Percentiles rank a stretch among this genome's conserved stretches.
phyloP scores from a whole-genome alignment of 2,329 filamentous ascomycete species.

The Alternaria postmessia region DNA sequence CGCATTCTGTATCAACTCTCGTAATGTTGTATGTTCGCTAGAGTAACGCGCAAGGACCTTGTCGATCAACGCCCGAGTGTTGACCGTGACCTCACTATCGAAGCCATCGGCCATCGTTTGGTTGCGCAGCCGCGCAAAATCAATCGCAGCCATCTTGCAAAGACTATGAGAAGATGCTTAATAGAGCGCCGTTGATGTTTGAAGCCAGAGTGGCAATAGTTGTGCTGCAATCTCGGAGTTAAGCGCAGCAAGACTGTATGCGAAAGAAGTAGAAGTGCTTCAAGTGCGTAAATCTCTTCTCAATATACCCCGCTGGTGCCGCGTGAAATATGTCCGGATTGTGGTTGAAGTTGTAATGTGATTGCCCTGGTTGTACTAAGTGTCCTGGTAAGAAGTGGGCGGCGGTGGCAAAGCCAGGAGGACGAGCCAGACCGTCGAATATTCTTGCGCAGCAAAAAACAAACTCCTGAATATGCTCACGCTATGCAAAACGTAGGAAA shows the following conservation, averaged over 20 bases:
- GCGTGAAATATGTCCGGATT: neutral
- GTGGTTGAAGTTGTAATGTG: neutral
- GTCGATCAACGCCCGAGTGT: constrained; percentile 95
- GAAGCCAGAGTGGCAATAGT: constrained; percentile 1
- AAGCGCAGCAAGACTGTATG: neutral
- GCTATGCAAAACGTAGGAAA: constrained; percentile 39
- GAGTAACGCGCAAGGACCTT: constrained; percentile 97
- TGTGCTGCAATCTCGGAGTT: neutral
- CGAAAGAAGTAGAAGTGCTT: neutral
- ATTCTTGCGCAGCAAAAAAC: constrained; percentile 19
- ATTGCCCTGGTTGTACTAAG: constrained; percentile 3
- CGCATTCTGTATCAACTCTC: constrained; percentile 98
- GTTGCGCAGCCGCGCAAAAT: constrained; percentile 76
- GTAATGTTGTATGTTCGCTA: constrained; percentile 86
- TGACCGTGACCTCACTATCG: constrained; percentile 97
- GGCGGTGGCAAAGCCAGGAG: constrained; percentile 42
- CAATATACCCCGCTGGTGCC: neutral
- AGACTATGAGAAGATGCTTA: neutral
- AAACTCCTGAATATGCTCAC: constrained; percentile 34
- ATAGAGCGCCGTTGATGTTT: neutral
- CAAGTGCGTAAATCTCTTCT: neutral
- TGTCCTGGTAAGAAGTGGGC: constrained; percentile 22
- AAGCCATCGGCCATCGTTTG: constrained; percentile 89
- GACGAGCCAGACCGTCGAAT: constrained; percentile 29
- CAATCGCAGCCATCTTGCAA: constrained; percentile 50